Conservation (phyloP, 2,329 filamentous ascomycete species). For the Xylaria sp. region DNA sequence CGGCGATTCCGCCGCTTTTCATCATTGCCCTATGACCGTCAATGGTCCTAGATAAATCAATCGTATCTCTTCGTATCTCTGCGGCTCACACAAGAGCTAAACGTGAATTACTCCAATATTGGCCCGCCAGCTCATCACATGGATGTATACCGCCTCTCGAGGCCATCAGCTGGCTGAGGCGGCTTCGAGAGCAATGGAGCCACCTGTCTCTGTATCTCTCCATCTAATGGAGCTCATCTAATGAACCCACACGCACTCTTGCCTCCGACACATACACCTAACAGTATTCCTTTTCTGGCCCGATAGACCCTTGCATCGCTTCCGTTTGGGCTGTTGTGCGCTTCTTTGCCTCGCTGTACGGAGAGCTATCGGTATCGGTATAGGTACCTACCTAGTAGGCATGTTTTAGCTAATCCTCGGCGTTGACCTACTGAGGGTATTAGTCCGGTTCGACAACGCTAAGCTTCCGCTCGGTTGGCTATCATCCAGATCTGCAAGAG, state of each 20-base stretch:
- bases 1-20: neutral
- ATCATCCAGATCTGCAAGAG: slow-evolving; percentile 18
- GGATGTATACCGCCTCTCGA: slow-evolving; percentile 27
- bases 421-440: slow-evolving; percentile 26
- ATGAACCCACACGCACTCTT: slow-evolving; percentile 17
- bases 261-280: slow-evolving; percentile 8
- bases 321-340: neutral
- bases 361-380: slow-evolving; percentile 8
- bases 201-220: slow-evolving; percentile 36
- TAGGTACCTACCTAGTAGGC: neutral
- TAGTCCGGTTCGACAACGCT: slow-evolving; percentile 24
- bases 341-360: slow-evolving; percentile 3
- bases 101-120: slow-evolving; percentile 33
- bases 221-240: slow-evolving; percentile 14
- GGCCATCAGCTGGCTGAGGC: slow-evolving; percentile 19
- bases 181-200: slow-evolving; percentile 34
- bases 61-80: slow-evolving; percentile 10
- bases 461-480: slow-evolving; percentile 31
- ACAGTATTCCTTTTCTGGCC: slow-evolving; percentile 1
- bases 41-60: neutral
- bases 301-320: neutral
- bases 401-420: slow-evolving; percentile 16
- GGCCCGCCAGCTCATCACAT: slow-evolving; percentile 37
- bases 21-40: slow-evolving; percentile 3
- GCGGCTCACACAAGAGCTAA: slow-evolving; percentile 17